phyloP scores from a whole-genome alignment of 2,329 filamentous ascomycete genomes.

The Bimuria novae-zelandiae region DNA sequence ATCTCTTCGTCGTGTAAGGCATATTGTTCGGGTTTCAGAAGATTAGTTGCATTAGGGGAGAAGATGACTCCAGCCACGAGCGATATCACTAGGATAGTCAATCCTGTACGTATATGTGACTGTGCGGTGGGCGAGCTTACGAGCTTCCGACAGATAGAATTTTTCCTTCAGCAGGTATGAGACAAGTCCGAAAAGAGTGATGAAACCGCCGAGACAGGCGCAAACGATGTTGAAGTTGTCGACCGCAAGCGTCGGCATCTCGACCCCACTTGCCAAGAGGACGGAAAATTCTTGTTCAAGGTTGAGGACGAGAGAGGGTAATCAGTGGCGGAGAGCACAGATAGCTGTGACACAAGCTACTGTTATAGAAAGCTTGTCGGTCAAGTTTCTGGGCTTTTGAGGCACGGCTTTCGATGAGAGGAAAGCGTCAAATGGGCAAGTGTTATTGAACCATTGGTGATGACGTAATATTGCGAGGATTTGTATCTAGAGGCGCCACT shows the following conservation, averaged over 20 bases:
- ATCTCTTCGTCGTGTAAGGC: slow-evolving; percentile 61
- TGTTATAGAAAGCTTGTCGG: slow-evolving; percentile 21
- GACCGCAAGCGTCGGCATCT: slow-evolving; percentile 66
- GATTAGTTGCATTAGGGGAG: slow-evolving; percentile 76
- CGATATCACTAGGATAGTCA: slow-evolving; percentile 70
- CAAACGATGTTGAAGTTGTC: slow-evolving; percentile 86
- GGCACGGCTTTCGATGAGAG: not conserved
- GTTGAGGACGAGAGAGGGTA: not conserved
- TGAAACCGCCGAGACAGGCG: slow-evolving; percentile 81
- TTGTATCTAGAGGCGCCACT: slow-evolving; percentile 9
- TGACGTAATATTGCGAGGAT: not conserved
- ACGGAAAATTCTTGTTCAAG: slow-evolving; percentile 12
- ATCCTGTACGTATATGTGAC: not conserved
- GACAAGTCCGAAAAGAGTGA: slow-evolving; percentile 87
- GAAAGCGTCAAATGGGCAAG: slow-evolving; percentile 6
- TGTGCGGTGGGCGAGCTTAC: slow-evolving; percentile 59
- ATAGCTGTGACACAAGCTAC: slow-evolving; percentile 7
- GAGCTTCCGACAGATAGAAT: slow-evolving; percentile 87
- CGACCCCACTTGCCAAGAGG: slow-evolving; percentile 1
- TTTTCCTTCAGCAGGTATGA: slow-evolving; percentile 89
- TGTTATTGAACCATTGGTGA: slow-evolving; percentile 42
- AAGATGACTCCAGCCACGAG: slow-evolving; percentile 78
- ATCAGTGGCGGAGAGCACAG: not conserved
- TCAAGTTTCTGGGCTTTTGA: not conserved
- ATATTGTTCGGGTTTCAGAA: slow-evolving; percentile 75